Evolutionary conservation across 1,139 yeast species (phyloP).

Genomic region (Geotrichum bryndzae): DNA sequence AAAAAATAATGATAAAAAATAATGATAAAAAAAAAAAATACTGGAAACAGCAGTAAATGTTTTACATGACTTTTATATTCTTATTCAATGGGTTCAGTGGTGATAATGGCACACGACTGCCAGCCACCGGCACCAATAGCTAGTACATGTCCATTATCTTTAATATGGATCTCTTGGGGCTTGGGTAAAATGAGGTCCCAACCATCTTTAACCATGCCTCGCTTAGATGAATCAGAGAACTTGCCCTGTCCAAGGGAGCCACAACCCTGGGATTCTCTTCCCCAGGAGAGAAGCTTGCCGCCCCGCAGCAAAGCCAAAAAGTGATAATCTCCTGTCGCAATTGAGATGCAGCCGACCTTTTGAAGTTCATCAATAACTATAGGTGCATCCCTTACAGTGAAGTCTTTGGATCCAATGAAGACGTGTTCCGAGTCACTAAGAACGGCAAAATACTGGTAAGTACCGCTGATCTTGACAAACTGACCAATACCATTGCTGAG

Average conservation of each 20-base stretch:
- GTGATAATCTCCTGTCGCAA: slow-evolving; percentile 74
- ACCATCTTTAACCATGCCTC: slow-evolving; percentile 26
- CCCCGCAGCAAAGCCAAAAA: slow-evolving; percentile 52
- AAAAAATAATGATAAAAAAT: neutral
- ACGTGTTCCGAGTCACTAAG: slow-evolving; percentile 50
- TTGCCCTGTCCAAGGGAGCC: slow-evolving; percentile 69
- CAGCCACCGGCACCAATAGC: slow-evolving; percentile 72
- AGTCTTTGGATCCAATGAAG: slow-evolving; percentile 38
- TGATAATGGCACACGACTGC: slow-evolving; percentile 63
- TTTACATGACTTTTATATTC: neutral
- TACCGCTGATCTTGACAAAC: slow-evolving; percentile 47
- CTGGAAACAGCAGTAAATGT: neutral
- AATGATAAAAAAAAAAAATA: neutral
- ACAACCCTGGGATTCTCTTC: slow-evolving; percentile 53
- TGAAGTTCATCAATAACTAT: slow-evolving; percentile 44
- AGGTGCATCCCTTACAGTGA: slow-evolving; percentile 25
- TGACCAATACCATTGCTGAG: slow-evolving; percentile 13
- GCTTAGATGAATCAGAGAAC: slow-evolving; percentile 26
- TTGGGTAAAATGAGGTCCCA: slow-evolving; percentile 37
- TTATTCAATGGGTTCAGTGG: slow-evolving; percentile 19
- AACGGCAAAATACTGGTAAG: slow-evolving; percentile 47
- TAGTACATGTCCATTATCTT: slow-evolving; percentile 39
- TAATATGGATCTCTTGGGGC: slow-evolving; percentile 42
- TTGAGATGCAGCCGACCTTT: slow-evolving; percentile 46
- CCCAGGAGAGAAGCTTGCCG: slow-evolving; percentile 68